A percentile compares a stretch with the other conserved stretches of the same genome.
Evolutionary conservation across 2,329 filamentous ascomycete genomes (phyloP).

Genomic region (Claviceps purpurea): DNA sequence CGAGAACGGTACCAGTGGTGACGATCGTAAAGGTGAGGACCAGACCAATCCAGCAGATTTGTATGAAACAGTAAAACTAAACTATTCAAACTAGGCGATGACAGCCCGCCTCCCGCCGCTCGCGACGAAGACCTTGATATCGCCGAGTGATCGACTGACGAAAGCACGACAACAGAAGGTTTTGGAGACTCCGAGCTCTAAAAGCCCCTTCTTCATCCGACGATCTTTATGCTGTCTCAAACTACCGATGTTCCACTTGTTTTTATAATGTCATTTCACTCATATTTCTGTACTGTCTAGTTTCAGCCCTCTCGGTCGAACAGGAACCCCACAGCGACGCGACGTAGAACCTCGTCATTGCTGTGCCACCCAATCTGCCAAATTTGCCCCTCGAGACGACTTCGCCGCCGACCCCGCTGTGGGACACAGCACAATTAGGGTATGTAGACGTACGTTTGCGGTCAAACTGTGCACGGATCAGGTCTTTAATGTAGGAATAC

Average conservation of each 20-base stretch:
- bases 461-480: slow-evolving; percentile 7
- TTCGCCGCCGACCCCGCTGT: slow-evolving; percentile 2
- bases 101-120: slow-evolving; percentile 66
- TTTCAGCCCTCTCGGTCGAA: slow-evolving; percentile 10
- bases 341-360: slow-evolving; percentile 10
- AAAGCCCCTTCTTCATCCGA: slow-evolving; percentile 5
- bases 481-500: slow-evolving; percentile 1
- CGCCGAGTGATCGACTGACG: slow-evolving; percentile 48
- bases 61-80: neutral
- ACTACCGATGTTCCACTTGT: neutral
- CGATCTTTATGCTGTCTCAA: slow-evolving; percentile 7
- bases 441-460: slow-evolving; percentile 5
- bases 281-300: slow-evolving; percentile 9
- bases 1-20: slow-evolving; percentile 68
- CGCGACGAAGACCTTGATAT: slow-evolving; percentile 87
- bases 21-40: slow-evolving; percentile 72
- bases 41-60: neutral
- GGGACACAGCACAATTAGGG: neutral
- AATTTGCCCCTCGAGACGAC: neutral
- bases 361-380: slow-evolving; percentile 1
- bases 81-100: slow-evolving; percentile 18
- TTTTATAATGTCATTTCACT: slow-evolving; percentile 1
- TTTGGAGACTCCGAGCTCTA: slow-evolving; percentile 4
- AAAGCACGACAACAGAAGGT: neutral
- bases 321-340: slow-evolving; percentile 8